These are phyloP conservation scores for Ochetophila trinervis DNA, from an alignment of 306 rosid genomes.

Conservation along the genomic window DNA sequence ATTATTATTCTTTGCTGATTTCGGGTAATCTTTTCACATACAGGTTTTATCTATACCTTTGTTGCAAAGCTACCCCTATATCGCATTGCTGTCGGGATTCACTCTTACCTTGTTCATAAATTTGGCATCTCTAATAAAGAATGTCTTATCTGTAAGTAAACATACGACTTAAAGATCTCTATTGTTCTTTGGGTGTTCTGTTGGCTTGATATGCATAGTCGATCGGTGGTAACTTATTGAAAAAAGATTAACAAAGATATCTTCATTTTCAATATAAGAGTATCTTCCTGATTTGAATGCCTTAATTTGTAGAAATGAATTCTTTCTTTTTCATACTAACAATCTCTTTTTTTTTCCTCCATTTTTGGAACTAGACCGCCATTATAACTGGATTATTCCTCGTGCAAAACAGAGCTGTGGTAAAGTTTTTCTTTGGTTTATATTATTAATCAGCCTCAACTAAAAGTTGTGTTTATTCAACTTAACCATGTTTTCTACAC, in stretches of 20 bases:
- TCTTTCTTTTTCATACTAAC: background rate
- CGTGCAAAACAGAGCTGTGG: constrained; percentile 80
- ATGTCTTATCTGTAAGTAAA: constrained; percentile 53
- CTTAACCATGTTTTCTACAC: background rate
- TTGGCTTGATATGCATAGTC: too few species aligned
- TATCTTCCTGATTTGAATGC: background rate
- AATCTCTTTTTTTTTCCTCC: background rate
- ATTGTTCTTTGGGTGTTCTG: too few species aligned
- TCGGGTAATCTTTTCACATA: constrained; percentile 1
- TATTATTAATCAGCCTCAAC: background rate
- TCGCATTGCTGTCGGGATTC: constrained; percentile 49
- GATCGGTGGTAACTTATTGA: too few species aligned
- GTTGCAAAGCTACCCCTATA: constrained; percentile 55
- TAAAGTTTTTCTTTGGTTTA: constrained; percentile 21
- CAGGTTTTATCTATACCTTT: constrained; percentile 65
- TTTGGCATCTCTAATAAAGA: constrained; percentile 44
- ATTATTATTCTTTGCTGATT: background rate
- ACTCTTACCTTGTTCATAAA: constrained; percentile 36
- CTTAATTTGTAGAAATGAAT: background rate
- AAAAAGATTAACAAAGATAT: too few species aligned
- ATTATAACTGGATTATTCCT: constrained; percentile 60
- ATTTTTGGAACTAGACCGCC: constrained; percentile 31
- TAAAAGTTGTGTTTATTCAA: background rate
- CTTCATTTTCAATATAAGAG: too few species aligned
- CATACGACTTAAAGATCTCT: background rate